Evolutionary conservation across 352 stramenopile species (phyloP).

Genomic region (Globisporangium uncinulatum): DNA sequence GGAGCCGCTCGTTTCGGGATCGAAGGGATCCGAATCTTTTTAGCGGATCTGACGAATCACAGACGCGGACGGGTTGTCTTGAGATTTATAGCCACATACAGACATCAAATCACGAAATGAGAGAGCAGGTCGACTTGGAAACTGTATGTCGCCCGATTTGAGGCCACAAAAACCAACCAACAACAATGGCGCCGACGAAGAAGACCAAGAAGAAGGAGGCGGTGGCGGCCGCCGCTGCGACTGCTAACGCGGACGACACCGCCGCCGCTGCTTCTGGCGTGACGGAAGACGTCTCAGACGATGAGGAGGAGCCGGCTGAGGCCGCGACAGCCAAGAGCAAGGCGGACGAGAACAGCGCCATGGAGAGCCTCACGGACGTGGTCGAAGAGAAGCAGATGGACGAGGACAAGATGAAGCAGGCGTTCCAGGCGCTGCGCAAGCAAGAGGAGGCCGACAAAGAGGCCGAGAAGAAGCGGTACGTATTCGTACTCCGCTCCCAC

Average conservation of each 20-base stretch:
- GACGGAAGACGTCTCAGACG: slow-evolving; percentile 37
- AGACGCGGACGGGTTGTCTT: not conserved
- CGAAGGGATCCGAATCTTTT: not conserved
- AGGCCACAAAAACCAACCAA: too few species aligned
- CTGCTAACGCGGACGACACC: slow-evolving; percentile 2
- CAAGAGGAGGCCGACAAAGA: slow-evolving; percentile 84
- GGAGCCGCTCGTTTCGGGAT: too few species aligned
- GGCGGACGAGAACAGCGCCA: slow-evolving; percentile 72
- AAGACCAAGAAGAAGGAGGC: too few species aligned
- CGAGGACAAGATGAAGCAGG: slow-evolving; percentile 85
- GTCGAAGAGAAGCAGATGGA: slow-evolving; percentile 87
- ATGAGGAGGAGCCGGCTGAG: slow-evolving; percentile 35
- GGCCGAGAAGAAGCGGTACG: slow-evolving; percentile 55
- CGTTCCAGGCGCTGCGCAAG: slow-evolving; percentile 68
- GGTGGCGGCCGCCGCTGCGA: not conserved
- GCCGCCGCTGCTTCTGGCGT: slow-evolving; percentile 15
- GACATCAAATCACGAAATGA: too few species aligned
- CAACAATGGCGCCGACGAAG: too few species aligned
- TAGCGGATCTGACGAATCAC: not conserved
- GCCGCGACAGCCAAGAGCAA: slow-evolving; percentile 67
- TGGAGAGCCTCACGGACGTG: slow-evolving; percentile 82
- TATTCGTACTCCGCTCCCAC: not conserved
- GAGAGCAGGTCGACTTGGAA: too few species aligned
- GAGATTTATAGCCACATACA: too few species aligned
- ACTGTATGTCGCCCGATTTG: too few species aligned